Base-by-base conservation (phyloP, 1,139 yeast species). In the Kodamaea arcana region DNA sequence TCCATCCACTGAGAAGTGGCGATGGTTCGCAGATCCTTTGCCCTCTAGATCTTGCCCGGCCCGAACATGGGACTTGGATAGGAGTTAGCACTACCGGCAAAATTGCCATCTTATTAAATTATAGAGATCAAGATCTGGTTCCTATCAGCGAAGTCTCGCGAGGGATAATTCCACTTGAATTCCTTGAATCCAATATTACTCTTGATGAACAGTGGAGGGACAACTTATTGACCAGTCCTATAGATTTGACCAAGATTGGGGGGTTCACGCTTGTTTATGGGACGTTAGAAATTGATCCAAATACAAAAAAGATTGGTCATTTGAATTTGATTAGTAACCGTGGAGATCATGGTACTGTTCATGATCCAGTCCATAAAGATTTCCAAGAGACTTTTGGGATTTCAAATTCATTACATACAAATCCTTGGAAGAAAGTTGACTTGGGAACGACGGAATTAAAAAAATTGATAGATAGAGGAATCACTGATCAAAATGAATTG, bases 61-160 rank as follows among this genome's bases (percentile, higher is more conserved):
- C 66, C 1, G 90, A 80, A 43, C 87, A 78, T 47, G 97, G 98
- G 0, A 85, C 97, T 0, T 92, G 98, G 98, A 76, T 87, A 2
- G 97, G 96, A 0, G 72, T 83, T 2, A 73, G 79, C 31, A 64
- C 64, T 22, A 56, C 52, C 3, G 94, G 94, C 0, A 71, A 75
- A 39, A 43, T 90, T 2, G 85, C 95, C 0, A 83, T 83, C 2
- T 65, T 92, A 29, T 79, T 92, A 15, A 92, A 92, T 54, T 80
- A 75, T 50, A 64, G 86, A 51, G 81, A 75, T 51, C 43, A 47
- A 3, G 57, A 54, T 26, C 39, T 44, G 15, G 36, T 38, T 17
- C 39, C 15, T 25, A 15, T 40, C 27, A 65, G 79, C 35, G 63
- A 63, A 30, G 54, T 81, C 1, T 84, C 95, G 0, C 66, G 97